Conservation (phyloP, 208 protist genomes). For the Trypanosoma avium region DNA sequence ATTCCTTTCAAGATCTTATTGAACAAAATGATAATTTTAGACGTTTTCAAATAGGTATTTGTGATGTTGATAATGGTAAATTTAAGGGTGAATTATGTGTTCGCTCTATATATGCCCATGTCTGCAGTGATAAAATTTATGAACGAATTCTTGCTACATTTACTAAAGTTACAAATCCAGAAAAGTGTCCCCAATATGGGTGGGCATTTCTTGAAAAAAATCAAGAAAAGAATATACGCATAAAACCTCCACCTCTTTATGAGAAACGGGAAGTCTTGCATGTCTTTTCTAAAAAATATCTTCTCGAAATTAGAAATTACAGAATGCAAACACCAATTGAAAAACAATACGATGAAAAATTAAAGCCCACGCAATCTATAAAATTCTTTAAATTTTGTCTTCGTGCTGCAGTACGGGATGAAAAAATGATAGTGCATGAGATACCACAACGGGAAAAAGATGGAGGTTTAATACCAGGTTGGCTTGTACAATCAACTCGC, state of each 20-base stretch:
- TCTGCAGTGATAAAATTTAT: constrained; percentile 3
- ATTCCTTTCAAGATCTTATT: constrained; percentile 33
- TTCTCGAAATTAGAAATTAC: too few relatives aligned
- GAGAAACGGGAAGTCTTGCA: constrained; percentile 39
- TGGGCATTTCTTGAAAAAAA: constrained; percentile 27
- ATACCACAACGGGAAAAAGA: not conserved
- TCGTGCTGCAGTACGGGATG: constrained; percentile 38
- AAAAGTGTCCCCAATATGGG: constrained; percentile 27
- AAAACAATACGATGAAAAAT: constrained; percentile 58
- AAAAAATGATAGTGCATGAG: constrained; percentile 24
- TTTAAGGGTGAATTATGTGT: constrained; percentile 40
- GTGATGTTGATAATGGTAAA: constrained; percentile 16
- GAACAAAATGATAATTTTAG: constrained; percentile 44
- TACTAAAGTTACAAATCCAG: not conserved
- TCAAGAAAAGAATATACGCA: not conserved
- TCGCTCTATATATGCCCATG: constrained; percentile 42
- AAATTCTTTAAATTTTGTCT: constrained; percentile 48
- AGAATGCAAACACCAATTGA: constrained; percentile 10
- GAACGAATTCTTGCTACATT: constrained; percentile 17
- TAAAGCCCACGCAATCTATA: constrained; percentile 11
- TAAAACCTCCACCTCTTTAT: constrained; percentile 13
- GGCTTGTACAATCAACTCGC: not conserved
- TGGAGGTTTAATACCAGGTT: not conserved
- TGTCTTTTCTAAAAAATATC: too few relatives aligned
- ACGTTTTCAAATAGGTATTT: constrained; percentile 50